Conservation (phyloP, 495 filamentous ascomycete genomes). For the Ascobolus immersus region DNA sequence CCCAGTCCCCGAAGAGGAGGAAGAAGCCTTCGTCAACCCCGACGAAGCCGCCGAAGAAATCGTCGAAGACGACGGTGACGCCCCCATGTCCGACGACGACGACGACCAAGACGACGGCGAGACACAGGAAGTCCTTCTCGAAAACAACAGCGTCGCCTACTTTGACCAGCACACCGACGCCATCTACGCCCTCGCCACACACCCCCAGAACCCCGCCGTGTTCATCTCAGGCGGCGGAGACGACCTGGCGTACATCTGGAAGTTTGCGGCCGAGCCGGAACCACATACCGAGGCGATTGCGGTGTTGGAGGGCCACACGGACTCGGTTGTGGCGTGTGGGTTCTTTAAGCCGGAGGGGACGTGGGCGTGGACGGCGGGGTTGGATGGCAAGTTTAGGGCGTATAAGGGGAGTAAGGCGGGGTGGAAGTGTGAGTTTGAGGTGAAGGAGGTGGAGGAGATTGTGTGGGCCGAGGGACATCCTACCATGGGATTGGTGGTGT, state of each 20-base stretch:
- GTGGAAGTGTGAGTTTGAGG: constrained; percentile 41
- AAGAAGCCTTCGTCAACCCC: constrained; percentile 34
- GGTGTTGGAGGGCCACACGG: constrained; percentile 59
- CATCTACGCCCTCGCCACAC: constrained; percentile 80
- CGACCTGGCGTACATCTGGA: constrained; percentile 55
- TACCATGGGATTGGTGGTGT: constrained; percentile 40
- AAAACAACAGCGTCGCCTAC: constrained; percentile 78
- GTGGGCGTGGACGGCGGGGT: constrained; percentile 58
- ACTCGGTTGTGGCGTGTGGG: constrained; percentile 60
- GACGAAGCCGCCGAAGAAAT: constrained; percentile 49
- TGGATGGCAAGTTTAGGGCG: constrained; percentile 49
- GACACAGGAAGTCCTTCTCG: constrained; percentile 46
- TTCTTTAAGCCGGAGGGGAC: constrained; percentile 68
- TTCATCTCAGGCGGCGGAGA: constrained; percentile 57
- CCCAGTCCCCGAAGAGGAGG: constrained; percentile 22
- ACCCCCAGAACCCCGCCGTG: constrained; percentile 51
- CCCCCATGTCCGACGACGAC: constrained; percentile 17
- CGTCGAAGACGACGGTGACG: constrained; percentile 23
- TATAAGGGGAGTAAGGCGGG: constrained; percentile 20
- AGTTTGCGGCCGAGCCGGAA: constrained; percentile 37
- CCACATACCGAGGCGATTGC: constrained; percentile 45
- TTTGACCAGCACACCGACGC: constrained; percentile 72
- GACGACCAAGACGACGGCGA: constrained; percentile 29
- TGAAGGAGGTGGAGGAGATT: constrained; percentile 77
- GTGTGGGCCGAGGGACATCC: constrained; percentile 75